Conservation (phyloP, 441 rosid genomes). For the Croton laevigatus region DNA sequence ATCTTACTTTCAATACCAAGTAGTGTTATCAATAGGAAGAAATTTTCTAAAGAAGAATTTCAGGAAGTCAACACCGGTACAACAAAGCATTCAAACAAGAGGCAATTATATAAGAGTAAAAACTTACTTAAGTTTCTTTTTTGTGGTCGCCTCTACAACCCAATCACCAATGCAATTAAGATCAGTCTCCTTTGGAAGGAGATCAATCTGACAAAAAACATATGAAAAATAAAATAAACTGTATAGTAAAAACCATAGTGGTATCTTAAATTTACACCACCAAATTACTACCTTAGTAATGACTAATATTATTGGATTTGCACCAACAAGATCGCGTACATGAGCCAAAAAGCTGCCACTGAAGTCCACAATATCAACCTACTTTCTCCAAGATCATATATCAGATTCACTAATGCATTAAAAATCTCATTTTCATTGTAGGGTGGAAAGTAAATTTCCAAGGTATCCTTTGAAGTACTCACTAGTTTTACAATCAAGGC, state of each 20-base stretch:
- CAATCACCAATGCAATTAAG: conserved; percentile 95
- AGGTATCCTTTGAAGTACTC: conserved; percentile 19
- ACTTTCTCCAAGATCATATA: conserved; percentile 17
- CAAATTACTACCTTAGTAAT: conserved; percentile 69
- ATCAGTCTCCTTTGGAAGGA: conserved; percentile 90
- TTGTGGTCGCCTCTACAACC: conserved; percentile 86
- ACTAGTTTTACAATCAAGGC: conserved; percentile 84
- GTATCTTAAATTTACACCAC: conserved; percentile 13
- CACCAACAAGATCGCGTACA: conserved; percentile 88
- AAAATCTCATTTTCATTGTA: background rate
- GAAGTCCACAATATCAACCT: conserved; percentile 98
- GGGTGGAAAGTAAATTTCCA: background rate
- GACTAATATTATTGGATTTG: conserved; percentile 88
- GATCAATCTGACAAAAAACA: conserved; percentile 60
- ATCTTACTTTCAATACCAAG: background rate
- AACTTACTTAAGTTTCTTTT: conserved; percentile 87
- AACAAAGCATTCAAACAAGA: conserved; percentile 6
- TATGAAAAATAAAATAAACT: conserved; percentile 7
- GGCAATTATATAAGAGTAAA: conserved; percentile 2
- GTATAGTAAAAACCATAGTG: background rate
- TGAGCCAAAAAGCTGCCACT: conserved; percentile 92
- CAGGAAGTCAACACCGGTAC: conserved; percentile 13
- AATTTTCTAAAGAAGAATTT: background rate
- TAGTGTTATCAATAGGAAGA: background rate
- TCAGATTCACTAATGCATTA: conserved; percentile 6